phyloP scores from a whole-genome alignment of 805 yeast genomes.

The Hanseniaspora osmophila region DNA sequence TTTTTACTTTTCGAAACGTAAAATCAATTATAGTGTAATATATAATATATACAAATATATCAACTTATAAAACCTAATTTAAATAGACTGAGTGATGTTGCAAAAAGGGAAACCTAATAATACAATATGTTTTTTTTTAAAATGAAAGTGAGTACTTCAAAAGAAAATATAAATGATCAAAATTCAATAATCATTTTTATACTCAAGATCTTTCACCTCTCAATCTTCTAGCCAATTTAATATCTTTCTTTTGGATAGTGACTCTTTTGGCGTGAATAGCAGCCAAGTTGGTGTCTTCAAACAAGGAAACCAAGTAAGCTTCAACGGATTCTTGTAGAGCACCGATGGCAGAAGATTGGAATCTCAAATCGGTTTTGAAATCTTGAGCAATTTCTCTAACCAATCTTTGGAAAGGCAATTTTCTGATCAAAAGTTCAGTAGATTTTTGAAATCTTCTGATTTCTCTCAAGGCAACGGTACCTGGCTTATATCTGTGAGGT shows the following conservation, averaged over 20 bases:
- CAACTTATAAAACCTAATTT: no score
- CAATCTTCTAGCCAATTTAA: constrained; percentile 93
- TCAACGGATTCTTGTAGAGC: constrained; percentile 98
- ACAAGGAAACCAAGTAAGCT: constrained; percentile 90
- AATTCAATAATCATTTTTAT: neutral
- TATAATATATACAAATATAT: no score
- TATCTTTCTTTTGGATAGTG: constrained; percentile 95
- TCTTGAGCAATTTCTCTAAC: constrained; percentile 94
- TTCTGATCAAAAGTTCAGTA: constrained; percentile 87
- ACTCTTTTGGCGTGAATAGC: constrained; percentile 99
- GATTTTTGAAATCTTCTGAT: constrained; percentile 95
- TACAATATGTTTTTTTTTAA: no score
- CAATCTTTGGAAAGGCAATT: constrained; percentile 93
- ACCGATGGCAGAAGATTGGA: constrained; percentile 94
- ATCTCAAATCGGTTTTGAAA: constrained; percentile 83
- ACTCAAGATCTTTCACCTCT: constrained; percentile 85
- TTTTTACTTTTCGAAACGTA: no score
- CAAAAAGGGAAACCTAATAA: no score
- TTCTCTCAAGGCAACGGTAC: constrained; percentile 93
- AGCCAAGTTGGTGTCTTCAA: constrained; percentile 96
- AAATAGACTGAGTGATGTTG: no score
- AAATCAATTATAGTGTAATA: no score
- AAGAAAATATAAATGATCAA: no score
- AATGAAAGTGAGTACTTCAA: no score
- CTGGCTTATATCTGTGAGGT: constrained; percentile 95